phyloP scores from a whole-genome alignment of 306 rosid species.

The Carpinus viminea region DNA sequence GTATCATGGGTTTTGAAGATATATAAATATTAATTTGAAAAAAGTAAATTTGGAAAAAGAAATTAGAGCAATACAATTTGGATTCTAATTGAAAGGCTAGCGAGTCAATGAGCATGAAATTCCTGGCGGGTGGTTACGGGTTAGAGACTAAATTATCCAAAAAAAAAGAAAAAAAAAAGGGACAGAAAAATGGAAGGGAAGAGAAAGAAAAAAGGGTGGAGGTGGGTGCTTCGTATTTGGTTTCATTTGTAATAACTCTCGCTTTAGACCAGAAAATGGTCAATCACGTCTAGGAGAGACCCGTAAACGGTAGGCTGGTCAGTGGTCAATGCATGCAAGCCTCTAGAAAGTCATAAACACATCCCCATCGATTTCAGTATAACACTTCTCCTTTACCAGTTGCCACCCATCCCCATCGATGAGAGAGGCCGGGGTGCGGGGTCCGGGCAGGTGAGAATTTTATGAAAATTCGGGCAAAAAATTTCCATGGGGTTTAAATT shows the following conservation, averaged over 20 bases:
- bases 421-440: too few relatives aligned
- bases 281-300: background rate
- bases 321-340: background rate
- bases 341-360: background rate
- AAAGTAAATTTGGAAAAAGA: too few relatives aligned
- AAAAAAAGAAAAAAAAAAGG: background rate
- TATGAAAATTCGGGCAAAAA: too few relatives aligned
- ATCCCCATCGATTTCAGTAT: background rate
- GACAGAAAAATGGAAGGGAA: background rate
- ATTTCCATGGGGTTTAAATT: too few relatives aligned
- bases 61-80: too few relatives aligned
- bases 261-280: background rate
- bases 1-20: too few relatives aligned
- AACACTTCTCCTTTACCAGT: too few relatives aligned
- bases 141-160: background rate
- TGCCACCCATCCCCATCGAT: background rate
- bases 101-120: background rate
- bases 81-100: background rate
- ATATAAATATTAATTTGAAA: too few relatives aligned
- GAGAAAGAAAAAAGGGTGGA: background rate
- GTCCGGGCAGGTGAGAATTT: too few relatives aligned
- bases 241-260: background rate
- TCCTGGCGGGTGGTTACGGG: background rate
- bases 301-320: background rate
- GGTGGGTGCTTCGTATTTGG: slow-evolving; percentile 1